phyloP scores from a whole-genome alignment of 2,329 filamentous ascomycete species.

The Diaporthe australafricana region DNA sequence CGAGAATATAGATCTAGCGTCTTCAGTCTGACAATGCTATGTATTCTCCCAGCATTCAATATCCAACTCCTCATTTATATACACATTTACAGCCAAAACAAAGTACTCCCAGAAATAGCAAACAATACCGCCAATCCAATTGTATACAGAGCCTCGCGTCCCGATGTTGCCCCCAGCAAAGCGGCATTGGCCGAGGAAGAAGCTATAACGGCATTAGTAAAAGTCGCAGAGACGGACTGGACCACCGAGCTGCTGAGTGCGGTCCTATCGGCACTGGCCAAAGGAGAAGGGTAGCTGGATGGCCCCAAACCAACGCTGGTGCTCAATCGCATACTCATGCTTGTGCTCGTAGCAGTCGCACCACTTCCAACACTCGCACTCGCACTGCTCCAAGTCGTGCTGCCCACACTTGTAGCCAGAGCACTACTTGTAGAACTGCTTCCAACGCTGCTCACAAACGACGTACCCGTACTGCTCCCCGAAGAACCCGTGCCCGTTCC shows the following conservation, averaged over 20 bases:
- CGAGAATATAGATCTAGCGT: slow-evolving; percentile 2
- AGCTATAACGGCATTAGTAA: slow-evolving; percentile 30
- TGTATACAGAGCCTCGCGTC: slow-evolving; percentile 10
- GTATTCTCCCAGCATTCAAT: neutral
- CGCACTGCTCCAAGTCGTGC: neutral
- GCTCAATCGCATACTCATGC: slow-evolving; percentile 1
- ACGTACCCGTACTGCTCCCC: slow-evolving; percentile 22
- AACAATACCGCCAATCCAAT: slow-evolving; percentile 21
- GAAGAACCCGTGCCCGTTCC: slow-evolving; percentile 4
- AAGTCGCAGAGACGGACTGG: neutral
- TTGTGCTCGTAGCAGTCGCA: neutral
- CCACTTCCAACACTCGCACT: neutral
- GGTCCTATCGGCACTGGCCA: slow-evolving; percentile 6
- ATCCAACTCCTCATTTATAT: neutral
- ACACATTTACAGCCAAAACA: slow-evolving; percentile 26
- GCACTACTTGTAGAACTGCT: slow-evolving; percentile 29
- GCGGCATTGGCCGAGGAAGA: slow-evolving; percentile 29
- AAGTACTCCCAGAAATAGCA: slow-evolving; percentile 29
- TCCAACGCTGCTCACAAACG: slow-evolving; percentile 2
- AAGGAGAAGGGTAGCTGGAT: neutral
- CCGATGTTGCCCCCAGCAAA: slow-evolving; percentile 4
- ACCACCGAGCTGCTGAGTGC: slow-evolving; percentile 4
- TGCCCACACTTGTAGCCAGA: slow-evolving; percentile 28
- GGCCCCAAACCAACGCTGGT: neutral
- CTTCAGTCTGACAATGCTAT: slow-evolving; percentile 1